Evolutionary conservation across 768 basidiomycete species (phyloP).

Genomic region (Leccinellum rugosiceps): DNA sequence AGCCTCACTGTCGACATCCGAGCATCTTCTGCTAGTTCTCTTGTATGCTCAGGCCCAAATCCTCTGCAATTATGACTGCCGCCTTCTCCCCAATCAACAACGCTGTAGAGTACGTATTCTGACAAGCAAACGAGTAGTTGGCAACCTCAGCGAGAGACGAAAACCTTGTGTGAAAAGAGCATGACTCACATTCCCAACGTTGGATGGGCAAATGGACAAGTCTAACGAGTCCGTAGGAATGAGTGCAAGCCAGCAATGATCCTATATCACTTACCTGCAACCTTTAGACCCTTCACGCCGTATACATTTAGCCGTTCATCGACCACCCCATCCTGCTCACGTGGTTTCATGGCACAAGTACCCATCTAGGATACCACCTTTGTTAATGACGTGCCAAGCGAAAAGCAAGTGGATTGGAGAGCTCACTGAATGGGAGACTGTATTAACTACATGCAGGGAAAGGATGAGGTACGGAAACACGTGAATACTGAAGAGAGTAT

Average conservation of each 20-base stretch:
- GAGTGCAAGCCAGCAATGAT: neutral
- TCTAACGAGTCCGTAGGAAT: conserved; percentile 15
- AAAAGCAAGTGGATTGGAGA: neutral
- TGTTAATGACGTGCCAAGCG: neutral
- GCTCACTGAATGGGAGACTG: neutral
- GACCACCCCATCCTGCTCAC: conserved; percentile 5
- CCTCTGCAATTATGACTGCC: conserved; percentile 55
- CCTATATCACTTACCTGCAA: conserved; percentile 9
- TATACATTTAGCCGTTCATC: conserved; percentile 13
- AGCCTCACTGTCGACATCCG: no score
- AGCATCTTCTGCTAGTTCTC: neutral
- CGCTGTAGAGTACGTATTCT: conserved; percentile 45
- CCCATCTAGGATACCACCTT: neutral
- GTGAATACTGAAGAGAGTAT: no score
- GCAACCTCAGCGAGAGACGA: neutral
- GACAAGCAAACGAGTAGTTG: neutral
- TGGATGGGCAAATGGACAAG: conserved; percentile 35
- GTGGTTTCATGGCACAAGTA: conserved; percentile 52
- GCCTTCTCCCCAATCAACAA: conserved; percentile 59
- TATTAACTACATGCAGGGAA: neutral
- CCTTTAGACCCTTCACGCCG: conserved; percentile 9
- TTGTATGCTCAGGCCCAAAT: conserved; percentile 24
- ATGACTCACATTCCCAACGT: conserved; percentile 21
- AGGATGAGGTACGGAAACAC: neutral
- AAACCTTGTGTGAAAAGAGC: no score